These are phyloP conservation scores for Naematelia aurantialba DNA, from an alignment of 768 basidiomycete species.

Conservation along the genomic window DNA sequence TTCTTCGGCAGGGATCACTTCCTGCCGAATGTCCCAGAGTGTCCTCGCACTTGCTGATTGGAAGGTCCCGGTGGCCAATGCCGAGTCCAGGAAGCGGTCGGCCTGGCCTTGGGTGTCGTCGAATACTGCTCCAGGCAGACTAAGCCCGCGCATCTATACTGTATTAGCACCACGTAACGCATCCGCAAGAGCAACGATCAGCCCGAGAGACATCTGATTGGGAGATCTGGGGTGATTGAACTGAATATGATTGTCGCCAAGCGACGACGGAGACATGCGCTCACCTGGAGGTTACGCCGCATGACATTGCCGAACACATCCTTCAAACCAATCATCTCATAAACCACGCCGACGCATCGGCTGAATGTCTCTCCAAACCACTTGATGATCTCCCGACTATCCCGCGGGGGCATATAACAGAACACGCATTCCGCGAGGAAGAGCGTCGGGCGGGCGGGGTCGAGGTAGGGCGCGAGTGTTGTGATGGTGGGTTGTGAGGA, in stretches of 20 bases:
- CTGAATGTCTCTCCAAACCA: conserved; percentile 68
- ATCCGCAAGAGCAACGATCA: no score
- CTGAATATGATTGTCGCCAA: no score
- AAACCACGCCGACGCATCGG: conserved; percentile 57
- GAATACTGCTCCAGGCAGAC: conserved; percentile 69
- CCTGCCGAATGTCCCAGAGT: conserved; percentile 64
- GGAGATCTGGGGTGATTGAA: no score
- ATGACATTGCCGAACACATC: conserved; percentile 92
- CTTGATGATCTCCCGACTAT: conserved; percentile 60
- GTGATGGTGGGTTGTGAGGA: background rate
- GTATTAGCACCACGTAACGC: no score
- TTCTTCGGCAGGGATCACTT: conserved; percentile 40
- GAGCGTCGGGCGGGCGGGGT: conserved; percentile 68
- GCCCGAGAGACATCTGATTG: no score
- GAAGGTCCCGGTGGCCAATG: conserved; percentile 54
- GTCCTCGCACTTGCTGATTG: conserved; percentile 59
- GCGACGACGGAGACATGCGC: no score
- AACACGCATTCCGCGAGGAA: conserved; percentile 90
- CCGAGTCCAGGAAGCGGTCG: conserved; percentile 57
- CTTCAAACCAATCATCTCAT: conserved; percentile 87
- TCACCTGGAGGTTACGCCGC: conserved; percentile 76
- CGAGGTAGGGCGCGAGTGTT: conserved; percentile 52
- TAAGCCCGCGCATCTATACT: conserved; percentile 70
- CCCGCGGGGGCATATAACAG: conserved; percentile 70
- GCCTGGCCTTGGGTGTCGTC: conserved; percentile 59